phyloP scores from a whole-genome alignment of 1,284 basidiomycete genomes.

The Leccinum variabile region DNA sequence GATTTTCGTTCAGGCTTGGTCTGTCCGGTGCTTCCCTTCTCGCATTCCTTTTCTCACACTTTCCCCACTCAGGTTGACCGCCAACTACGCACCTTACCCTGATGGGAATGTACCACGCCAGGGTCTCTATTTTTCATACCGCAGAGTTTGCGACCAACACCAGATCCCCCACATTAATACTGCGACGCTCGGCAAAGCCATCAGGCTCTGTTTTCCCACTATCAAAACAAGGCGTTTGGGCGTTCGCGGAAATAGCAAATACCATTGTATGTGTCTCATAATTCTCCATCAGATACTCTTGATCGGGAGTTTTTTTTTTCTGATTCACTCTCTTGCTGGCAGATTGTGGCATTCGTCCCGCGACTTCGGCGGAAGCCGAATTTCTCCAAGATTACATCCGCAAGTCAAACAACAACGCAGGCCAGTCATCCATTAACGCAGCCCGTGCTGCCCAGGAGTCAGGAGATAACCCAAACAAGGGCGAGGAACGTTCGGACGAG shows the following conservation, averaged over 20 bases:
- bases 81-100: slow-evolving; percentile 86
- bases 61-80: slow-evolving; percentile 63
- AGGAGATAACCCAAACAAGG: slow-evolving; percentile 50
- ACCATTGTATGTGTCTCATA: slow-evolving; percentile 69
- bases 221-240: slow-evolving; percentile 92
- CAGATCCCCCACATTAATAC: slow-evolving; percentile 92
- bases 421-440: slow-evolving; percentile 68
- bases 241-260: slow-evolving; percentile 89
- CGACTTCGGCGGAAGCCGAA: slow-evolving; percentile 84
- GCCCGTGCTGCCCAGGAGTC: slow-evolving; percentile 66
- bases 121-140: slow-evolving; percentile 89
- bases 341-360: slow-evolving; percentile 90
- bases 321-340: slow-evolving; percentile 37
- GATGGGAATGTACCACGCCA: slow-evolving; percentile 88
- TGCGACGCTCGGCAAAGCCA: slow-evolving; percentile 91
- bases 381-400: slow-evolving; percentile 88
- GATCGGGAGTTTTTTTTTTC: slow-evolving; percentile 33
- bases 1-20: slow-evolving; percentile 90
- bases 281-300: slow-evolving; percentile 28
- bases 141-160: slow-evolving; percentile 86
- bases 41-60: slow-evolving; percentile 21
- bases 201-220: slow-evolving; percentile 87
- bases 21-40: slow-evolving; percentile 30
- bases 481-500: slow-evolving; percentile 73
- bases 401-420: slow-evolving; percentile 81